These are phyloP conservation scores for Smittium mucronatum DNA, from an alignment of 371 early-diverging fungal species.

Conservation along the genomic window DNA sequence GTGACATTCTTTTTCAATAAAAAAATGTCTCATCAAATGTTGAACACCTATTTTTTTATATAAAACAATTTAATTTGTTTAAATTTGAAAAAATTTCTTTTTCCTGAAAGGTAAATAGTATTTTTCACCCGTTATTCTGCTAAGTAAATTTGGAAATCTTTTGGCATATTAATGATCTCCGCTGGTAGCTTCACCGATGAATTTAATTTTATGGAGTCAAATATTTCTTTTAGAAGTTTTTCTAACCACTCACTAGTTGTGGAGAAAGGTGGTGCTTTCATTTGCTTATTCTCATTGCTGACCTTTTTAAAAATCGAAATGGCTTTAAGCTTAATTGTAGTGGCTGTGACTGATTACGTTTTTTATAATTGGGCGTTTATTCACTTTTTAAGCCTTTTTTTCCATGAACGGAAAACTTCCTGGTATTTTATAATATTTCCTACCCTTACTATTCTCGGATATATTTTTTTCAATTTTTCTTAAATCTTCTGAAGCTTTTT, in stretches of 20 bases:
- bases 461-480: neutral
- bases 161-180: neutral
- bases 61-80: neutral
- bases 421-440: neutral
- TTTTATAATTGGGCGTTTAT: neutral
- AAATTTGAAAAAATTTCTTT: neutral
- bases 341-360: neutral
- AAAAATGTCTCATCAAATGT: neutral
- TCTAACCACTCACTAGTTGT: neutral
- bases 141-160: neutral
- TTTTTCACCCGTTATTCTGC: neutral
- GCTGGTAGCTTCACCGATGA: neutral
- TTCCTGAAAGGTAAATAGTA: neutral
- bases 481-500: neutral
- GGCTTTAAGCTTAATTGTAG: neutral
- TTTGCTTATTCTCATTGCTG: neutral
- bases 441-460: neutral
- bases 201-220: neutral
- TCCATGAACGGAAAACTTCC: neutral
- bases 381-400: neutral
- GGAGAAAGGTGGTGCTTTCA: neutral
- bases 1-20: neutral
- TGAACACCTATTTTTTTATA: neutral
- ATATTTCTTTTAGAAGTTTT: neutral
- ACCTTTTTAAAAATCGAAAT: neutral